phyloP scores from a whole-genome alignment of 768 basidiomycete species.

The Tylopilus sp. region DNA sequence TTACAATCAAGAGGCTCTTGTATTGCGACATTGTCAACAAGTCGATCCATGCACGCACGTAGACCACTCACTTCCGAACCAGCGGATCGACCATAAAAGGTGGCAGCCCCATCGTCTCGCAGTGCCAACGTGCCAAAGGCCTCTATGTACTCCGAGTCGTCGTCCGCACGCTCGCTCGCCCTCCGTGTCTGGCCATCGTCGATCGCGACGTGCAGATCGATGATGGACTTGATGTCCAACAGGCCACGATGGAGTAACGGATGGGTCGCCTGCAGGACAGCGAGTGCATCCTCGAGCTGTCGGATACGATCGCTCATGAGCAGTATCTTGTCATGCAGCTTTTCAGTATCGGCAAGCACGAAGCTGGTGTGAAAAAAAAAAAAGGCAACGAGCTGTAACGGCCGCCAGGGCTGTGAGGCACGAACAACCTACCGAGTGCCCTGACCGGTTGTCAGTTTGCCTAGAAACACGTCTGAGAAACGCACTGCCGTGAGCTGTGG shows the following conservation, averaged over 20 bases:
- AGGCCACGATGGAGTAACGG: constrained; percentile 59
- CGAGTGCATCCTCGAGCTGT: constrained; percentile 66
- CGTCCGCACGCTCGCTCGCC: constrained; percentile 30
- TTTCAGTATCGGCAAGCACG: constrained; percentile 69
- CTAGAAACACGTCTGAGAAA: constrained; percentile 12
- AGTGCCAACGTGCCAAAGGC: constrained; percentile 69
- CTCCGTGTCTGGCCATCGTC: constrained; percentile 33
- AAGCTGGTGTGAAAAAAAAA: constrained; percentile 49
- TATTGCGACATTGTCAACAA: constrained; percentile 1
- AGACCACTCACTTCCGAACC: constrained; percentile 58
- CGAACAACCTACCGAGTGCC: constrained; percentile 61
- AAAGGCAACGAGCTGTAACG: neutral
- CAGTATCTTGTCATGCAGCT: constrained; percentile 63
- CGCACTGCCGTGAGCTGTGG: neutral
- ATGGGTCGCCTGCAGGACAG: constrained; percentile 54
- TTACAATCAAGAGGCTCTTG: constrained; percentile 58
- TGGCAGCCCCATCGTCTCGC: constrained; percentile 64
- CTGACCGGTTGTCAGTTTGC: constrained; percentile 72
- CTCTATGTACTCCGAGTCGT: constrained; percentile 56
- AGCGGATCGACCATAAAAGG: constrained; percentile 70
- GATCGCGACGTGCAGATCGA: constrained; percentile 62
- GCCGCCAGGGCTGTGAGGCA: neutral
- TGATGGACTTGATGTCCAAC: constrained; percentile 61
- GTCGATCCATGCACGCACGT: constrained; percentile 22
- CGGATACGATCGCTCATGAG: constrained; percentile 70